Evolutionary conservation across 768 basidiomycete genomes (phyloP).

Genomic region (Suillus ampliporus): DNA sequence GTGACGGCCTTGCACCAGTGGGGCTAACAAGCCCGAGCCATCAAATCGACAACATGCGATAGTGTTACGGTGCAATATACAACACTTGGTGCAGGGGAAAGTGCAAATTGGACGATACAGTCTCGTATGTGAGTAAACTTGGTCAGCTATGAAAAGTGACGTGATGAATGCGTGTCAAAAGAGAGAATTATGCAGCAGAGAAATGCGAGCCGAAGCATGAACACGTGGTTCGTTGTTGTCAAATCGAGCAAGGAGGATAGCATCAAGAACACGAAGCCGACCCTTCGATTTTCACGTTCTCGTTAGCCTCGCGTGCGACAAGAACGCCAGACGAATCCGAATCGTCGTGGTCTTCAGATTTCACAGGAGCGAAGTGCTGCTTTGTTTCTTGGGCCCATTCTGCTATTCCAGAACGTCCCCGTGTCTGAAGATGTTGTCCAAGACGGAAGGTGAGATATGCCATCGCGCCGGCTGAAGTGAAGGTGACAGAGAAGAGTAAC

Average conservation of each 20-base stretch:
- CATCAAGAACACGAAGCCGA: background rate
- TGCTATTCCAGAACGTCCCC: constrained; percentile 37
- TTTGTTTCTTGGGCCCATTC: constrained; percentile 38
- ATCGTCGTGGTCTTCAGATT: constrained; percentile 27
- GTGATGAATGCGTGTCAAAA: background rate
- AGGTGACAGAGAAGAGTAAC: constrained; percentile 39
- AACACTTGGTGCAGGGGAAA: too few species aligned
- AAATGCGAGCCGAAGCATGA: background rate
- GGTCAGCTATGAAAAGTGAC: background rate
- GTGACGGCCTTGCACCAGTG: background rate
- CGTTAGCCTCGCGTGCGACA: constrained; percentile 22
- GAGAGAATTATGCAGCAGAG: background rate
- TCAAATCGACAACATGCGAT: background rate
- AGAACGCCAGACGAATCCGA: constrained; percentile 33
- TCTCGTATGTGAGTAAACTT: constrained; percentile 6
- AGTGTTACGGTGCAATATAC: too few species aligned
- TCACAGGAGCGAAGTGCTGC: constrained; percentile 25
- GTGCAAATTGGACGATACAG: background rate
- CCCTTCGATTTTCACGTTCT: constrained; percentile 28
- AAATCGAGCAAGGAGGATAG: background rate
- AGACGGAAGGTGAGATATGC: constrained; percentile 42
- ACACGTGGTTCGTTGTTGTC: background rate
- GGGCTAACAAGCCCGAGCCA: too few species aligned
- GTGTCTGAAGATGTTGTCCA: constrained; percentile 38
- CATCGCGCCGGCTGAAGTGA: constrained; percentile 36